Percentiles rank a stretch among this genome's conserved stretches.
Conservation (phyloP, 495 filamentous ascomycete genomes). For the Pseudevernia furfuracea region DNA sequence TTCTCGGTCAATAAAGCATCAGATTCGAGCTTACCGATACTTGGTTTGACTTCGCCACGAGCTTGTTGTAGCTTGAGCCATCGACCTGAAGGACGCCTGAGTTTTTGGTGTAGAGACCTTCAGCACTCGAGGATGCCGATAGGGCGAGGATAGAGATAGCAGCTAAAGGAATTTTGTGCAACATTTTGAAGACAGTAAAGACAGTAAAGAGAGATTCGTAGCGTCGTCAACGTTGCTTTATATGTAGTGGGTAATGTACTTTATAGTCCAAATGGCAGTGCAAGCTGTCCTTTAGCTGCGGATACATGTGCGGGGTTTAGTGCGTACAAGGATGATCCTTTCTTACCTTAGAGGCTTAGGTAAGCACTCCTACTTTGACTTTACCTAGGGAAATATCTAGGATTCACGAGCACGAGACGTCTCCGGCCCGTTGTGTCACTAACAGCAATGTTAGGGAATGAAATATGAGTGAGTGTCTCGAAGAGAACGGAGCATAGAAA, state of each 20-base stretch:
- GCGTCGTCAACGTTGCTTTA: background rate
- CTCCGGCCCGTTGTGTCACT: too few relatives aligned
- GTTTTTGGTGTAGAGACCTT: conserved; percentile 73
- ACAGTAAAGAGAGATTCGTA: background rate
- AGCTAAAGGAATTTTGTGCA: conserved; percentile 10
- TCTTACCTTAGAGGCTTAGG: too few relatives aligned
- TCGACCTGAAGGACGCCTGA: conserved; percentile 83
- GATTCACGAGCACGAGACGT: too few relatives aligned
- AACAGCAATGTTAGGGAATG: too few relatives aligned
- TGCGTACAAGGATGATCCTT: background rate
- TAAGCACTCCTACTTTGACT: too few relatives aligned
- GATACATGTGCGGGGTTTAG: conserved; percentile 16
- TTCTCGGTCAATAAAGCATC: background rate
- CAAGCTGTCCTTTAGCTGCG: conserved; percentile 25
- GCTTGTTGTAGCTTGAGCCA: conserved; percentile 70
- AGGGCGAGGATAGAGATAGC: conserved; percentile 16
- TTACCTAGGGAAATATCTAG: too few relatives aligned
- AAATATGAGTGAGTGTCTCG: too few relatives aligned
- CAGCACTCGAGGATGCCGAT: conserved; percentile 34
- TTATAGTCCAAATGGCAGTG: too few relatives aligned
- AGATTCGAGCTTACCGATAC: conserved; percentile 61
- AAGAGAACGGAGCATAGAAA: too few relatives aligned
- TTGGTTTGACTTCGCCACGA: conserved; percentile 84
- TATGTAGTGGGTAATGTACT: too few relatives aligned
- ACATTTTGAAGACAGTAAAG: conserved; percentile 15